phyloP scores from a whole-genome alignment of 345 rosid species.

The Rhizophora apiculata region DNA sequence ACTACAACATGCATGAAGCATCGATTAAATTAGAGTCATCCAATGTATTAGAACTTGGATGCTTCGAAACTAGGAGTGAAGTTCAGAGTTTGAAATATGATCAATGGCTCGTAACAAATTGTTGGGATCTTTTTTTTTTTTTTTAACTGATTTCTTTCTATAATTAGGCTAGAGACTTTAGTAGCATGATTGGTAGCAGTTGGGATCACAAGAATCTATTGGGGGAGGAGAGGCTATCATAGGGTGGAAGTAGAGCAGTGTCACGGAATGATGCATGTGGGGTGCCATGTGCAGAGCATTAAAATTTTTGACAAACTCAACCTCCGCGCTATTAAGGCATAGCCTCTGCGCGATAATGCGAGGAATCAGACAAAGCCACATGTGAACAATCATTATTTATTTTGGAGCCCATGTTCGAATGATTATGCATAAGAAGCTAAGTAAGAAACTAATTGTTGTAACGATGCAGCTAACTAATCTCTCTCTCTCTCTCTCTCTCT shows the following conservation, averaged over 20 bases:
- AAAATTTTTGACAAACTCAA: constrained; percentile 22
- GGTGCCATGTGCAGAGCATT: constrained; percentile 44
- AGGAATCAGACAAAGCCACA: constrained; percentile 38
- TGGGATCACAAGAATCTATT: neutral
- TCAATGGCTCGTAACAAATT: too few species aligned
- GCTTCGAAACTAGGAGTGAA: too few species aligned
- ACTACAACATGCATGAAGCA: too few species aligned
- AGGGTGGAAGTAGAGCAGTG: neutral
- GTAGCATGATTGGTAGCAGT: constrained; percentile 17
- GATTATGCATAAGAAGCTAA: constrained; percentile 13
- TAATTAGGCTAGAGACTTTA: too few species aligned
- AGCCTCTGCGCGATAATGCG: constrained; percentile 11
- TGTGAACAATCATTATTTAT: constrained; percentile 44
- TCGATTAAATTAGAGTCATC: too few species aligned
- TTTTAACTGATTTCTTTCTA: too few species aligned
- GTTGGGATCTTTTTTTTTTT: too few species aligned
- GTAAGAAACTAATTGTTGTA: neutral
- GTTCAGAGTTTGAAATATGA: too few species aligned
- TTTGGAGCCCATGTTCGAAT: constrained; percentile 16
- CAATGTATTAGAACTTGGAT: too few species aligned
- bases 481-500: neutral
- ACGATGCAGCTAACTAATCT: constrained; percentile 5
- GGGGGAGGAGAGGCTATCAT: constrained; percentile 6
- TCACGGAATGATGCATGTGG: constrained; percentile 41
- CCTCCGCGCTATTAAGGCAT: constrained; percentile 20